Percentiles rank a stretch among this genome's conserved stretches.
phyloP scores from a whole-genome alignment of 495 filamentous ascomycete genomes.

The Collariella sp. region DNA sequence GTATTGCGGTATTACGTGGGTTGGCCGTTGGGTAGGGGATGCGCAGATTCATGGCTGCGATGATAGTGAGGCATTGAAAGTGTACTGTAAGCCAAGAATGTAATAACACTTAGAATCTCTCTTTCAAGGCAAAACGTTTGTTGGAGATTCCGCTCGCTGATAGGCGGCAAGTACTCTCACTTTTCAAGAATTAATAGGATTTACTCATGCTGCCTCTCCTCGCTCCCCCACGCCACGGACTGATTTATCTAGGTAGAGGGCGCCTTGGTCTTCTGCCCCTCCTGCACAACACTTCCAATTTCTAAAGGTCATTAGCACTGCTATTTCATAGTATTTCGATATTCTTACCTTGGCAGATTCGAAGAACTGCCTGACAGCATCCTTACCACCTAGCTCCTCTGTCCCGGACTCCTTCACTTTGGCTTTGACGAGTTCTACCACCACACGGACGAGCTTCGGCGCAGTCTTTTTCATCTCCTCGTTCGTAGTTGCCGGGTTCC shows the following conservation, averaged over 20 bases:
- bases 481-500: slow-evolving; percentile 13
- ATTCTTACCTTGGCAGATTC: slow-evolving; percentile 5
- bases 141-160: no score
- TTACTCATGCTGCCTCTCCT: no score
- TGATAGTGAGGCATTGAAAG: no score
- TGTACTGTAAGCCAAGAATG: no score
- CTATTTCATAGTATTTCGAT: neutral
- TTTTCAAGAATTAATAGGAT: no score
- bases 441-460: slow-evolving; percentile 10
- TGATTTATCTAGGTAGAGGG: neutral
- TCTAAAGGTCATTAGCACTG: neutral
- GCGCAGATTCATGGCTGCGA: no score
- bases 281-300: neutral
- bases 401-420: neutral
- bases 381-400: slow-evolving; percentile 10
- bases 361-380: slow-evolving; percentile 5
- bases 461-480: slow-evolving; percentile 17
- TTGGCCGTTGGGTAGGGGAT: no score
- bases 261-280: neutral
- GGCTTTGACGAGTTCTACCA: slow-evolving; percentile 6
- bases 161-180: no score
- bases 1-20: no score
- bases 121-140: no score
- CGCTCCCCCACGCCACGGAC: no score
- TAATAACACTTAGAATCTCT: no score